A percentile compares a stretch with the other conserved stretches of the same genome.
Evolutionary conservation across 2,329 filamentous ascomycete genomes (phyloP).

Genomic region (Macrophomina pseudophaseolina): DNA sequence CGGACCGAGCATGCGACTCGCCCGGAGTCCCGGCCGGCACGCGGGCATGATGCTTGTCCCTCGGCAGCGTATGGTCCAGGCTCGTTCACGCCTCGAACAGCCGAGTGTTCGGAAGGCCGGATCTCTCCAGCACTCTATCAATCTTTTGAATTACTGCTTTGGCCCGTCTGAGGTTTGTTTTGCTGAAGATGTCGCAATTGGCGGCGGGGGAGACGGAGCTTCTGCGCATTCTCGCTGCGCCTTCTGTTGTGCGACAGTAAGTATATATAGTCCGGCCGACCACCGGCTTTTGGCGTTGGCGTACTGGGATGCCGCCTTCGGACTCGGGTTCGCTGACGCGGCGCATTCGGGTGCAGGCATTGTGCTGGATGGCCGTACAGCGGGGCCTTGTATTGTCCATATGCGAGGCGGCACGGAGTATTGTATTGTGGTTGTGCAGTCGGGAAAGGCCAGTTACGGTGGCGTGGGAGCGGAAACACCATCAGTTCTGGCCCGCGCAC

Average conservation of each 20-base stretch:
- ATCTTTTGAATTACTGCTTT: not conserved
- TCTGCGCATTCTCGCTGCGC: not conserved
- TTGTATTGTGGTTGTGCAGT: not conserved
- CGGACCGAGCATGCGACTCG: not conserved
- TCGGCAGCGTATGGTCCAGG: not conserved
- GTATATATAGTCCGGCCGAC: not conserved
- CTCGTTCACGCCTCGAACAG: not conserved
- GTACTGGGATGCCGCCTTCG: not conserved
- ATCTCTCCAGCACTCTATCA: not conserved
- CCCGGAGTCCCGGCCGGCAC: slow-evolving; percentile 1
- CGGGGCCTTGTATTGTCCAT: not conserved
- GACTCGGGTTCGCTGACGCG: not conserved
- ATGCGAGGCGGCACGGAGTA: not conserved
- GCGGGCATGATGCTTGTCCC: slow-evolving; percentile 14
- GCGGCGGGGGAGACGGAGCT: not conserved
- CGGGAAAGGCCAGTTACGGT: too few species aligned
- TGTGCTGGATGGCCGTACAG: not conserved
- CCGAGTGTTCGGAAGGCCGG: not conserved
- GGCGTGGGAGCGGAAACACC: too few species aligned
- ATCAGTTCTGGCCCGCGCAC: not conserved
- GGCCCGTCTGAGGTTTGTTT: not conserved
- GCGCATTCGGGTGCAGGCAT: not conserved
- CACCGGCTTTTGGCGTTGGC: not conserved
- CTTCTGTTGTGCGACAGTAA: not conserved
- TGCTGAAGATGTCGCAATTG: not conserved